Evolutionary conservation across 1,139 yeast genomes (phyloP).

Genomic region (Kurtzmaniella quercitrusa): DNA sequence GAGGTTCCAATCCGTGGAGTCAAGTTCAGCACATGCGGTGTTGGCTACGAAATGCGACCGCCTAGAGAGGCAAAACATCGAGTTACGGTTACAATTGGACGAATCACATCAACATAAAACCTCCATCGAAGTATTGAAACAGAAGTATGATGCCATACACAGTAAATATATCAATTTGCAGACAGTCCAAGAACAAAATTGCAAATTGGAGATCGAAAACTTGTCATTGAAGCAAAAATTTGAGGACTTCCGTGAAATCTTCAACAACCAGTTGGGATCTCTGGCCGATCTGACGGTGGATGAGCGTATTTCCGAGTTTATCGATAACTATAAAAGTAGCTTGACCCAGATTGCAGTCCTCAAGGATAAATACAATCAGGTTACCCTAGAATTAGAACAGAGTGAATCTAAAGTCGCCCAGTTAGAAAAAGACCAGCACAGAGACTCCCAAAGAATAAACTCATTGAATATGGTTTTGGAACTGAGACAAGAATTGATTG

Average conservation of each 20-base stretch:
- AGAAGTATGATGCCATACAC: conserved; percentile 29
- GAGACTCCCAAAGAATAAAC: conserved; percentile 11
- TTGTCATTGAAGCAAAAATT: conserved; percentile 42
- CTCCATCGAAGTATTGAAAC: conserved; percentile 35
- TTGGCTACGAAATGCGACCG: conserved; percentile 25
- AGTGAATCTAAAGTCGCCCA: conserved; percentile 16
- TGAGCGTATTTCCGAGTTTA: conserved; percentile 22
- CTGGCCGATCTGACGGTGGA: conserved; percentile 17
- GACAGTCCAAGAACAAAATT: conserved; percentile 41
- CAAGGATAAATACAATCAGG: conserved; percentile 31
- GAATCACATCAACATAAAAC: conserved; percentile 36
- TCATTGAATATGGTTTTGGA: conserved; percentile 20
- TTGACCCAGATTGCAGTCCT: conserved; percentile 38
- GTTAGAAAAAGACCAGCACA: conserved; percentile 16
- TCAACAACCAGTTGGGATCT: conserved; percentile 11
- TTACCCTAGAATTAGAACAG: conserved; percentile 18
- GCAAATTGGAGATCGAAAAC: conserved; percentile 50
- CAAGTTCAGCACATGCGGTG: conserved; percentile 2
- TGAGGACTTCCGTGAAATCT: conserved; percentile 28
- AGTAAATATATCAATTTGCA: conserved; percentile 40
- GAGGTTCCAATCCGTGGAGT: background rate
- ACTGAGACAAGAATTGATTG: conserved; percentile 27
- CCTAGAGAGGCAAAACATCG: conserved; percentile 29
- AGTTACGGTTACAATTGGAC: conserved; percentile 25
- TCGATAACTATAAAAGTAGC: conserved; percentile 29